These are phyloP conservation scores for Capronia epimyces DNA, from an alignment of 2,329 filamentous ascomycete genomes.

Conservation along the genomic window DNA sequence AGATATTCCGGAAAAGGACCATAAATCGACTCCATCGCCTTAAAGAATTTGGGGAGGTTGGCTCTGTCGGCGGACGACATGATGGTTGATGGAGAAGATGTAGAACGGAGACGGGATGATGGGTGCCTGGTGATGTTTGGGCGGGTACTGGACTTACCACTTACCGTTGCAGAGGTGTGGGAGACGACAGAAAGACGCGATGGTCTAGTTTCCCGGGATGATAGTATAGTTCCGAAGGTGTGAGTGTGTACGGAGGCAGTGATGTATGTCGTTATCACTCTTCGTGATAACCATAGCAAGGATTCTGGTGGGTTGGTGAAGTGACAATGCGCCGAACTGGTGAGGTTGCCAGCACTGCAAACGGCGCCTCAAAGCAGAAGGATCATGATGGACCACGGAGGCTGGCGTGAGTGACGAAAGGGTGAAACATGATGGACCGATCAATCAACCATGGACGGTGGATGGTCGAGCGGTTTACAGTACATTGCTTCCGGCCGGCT, in stretches of 20 bases:
- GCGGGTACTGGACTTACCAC: background rate
- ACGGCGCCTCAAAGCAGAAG: background rate
- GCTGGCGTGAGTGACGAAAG: too few species aligned
- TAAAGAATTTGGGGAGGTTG: constrained; percentile 30
- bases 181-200: background rate
- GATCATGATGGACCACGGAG: background rate
- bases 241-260: background rate
- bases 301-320: background rate
- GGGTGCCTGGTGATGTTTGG: background rate
- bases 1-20: constrained; percentile 34
- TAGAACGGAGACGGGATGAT: background rate
- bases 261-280: background rate
- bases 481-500: too few species aligned
- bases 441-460: too few species aligned
- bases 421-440: too few species aligned
- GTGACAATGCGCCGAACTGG: background rate
- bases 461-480: too few species aligned
- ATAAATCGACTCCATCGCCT: constrained; percentile 40
- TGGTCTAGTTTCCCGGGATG: background rate
- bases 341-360: background rate
- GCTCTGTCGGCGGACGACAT: constrained; percentile 9
- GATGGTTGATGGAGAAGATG: background rate
- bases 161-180: background rate
- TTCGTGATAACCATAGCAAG: background rate
- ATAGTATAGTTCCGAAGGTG: background rate